Evolutionary conservation across 1,139 yeast species (phyloP), one percentile per base, ranked within the genome.

Genomic region (Lodderomyces metapsilosis): DNA sequence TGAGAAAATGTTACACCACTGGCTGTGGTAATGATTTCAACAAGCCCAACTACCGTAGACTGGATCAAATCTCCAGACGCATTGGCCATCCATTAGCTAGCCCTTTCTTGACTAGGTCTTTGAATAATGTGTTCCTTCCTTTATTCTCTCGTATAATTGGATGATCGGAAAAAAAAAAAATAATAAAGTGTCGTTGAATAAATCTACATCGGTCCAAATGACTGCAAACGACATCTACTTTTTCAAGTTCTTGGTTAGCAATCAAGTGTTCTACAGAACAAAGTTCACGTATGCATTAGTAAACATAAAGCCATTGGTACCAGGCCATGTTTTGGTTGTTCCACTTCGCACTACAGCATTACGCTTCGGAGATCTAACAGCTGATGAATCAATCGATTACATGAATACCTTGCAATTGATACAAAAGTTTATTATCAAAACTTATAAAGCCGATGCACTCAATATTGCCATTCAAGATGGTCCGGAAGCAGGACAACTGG

Each of bases 391-490:
- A 5, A 60, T 68, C 3, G 98, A 92, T 58, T 87, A 84, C 57
- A 88, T 88, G 75, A 62, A 64, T 32, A 79, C 95, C 0, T 68
- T 92, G n/a, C 96, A 88, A 51, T 57, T 75, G 40, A 72, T 92
- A 1, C 82, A 88, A 47, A 63, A 66, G 43, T 84, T 87, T 49
- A 81, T 92, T 22, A 80, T 74, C 49, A 57, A 71, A 44, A 66
- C 73, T 12, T 89, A 84, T 59, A 72, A 80, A 36, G 95, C 96
- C 1, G 95, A 89, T 52, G 70, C 95, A 1, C 61, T 88, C 46
- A 92, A 92, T 57, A 76, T 92, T 23, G 89, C 97, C 12, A 88
- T 92, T 44, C 98, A 92, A 58, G 98, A 92, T 59, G 98, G 98
- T 0, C 88, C 92, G 0, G 88, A 88, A 42, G 92, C 97, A 2